Percentiles rank a stretch among this genome's conserved stretches.
Evolutionary conservation across 2,329 filamentous ascomycete genomes (phyloP).

Genomic region (Talaromyces sp.): DNA sequence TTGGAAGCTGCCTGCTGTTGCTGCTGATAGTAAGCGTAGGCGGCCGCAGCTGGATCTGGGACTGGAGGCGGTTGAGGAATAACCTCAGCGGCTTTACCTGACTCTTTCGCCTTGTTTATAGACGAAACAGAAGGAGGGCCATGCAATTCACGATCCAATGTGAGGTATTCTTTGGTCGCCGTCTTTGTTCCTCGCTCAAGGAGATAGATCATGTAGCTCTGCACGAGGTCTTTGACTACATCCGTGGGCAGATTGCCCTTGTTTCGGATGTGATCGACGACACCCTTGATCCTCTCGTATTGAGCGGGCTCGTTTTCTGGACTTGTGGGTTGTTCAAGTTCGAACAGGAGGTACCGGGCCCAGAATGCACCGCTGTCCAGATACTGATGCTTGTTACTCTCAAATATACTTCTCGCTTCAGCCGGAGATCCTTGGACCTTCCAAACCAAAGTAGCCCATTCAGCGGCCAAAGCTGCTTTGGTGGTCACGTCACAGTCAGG

Average conservation of each 20-base stretch:
- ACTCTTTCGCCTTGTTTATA: constrained; percentile 24
- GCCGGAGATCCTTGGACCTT: constrained; percentile 75
- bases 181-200: constrained; percentile 76
- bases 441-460: constrained; percentile 84
- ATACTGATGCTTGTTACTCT: constrained; percentile 77
- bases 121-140: constrained; percentile 48
- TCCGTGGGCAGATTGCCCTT: constrained; percentile 64
- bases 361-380: constrained; percentile 83
- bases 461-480: constrained; percentile 79
- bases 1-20: constrained; percentile 6
- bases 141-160: constrained; percentile 78
- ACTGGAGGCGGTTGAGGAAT: constrained; percentile 14
- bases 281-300: constrained; percentile 69
- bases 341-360: constrained; percentile 82
- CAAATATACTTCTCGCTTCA: constrained; percentile 77
- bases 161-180: constrained; percentile 78
- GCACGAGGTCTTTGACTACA: constrained; percentile 67
- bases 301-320: constrained; percentile 59
- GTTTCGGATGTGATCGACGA: constrained; percentile 67
- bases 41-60: constrained; percentile 11
- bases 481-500: constrained; percentile 67
- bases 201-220: constrained; percentile 76
- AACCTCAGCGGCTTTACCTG: constrained; percentile 17
- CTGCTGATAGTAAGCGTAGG: constrained; percentile 14
- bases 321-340: constrained; percentile 72